Conservation (phyloP, 176 grass and related monocot species). For the Musa acuminata region DNA sequence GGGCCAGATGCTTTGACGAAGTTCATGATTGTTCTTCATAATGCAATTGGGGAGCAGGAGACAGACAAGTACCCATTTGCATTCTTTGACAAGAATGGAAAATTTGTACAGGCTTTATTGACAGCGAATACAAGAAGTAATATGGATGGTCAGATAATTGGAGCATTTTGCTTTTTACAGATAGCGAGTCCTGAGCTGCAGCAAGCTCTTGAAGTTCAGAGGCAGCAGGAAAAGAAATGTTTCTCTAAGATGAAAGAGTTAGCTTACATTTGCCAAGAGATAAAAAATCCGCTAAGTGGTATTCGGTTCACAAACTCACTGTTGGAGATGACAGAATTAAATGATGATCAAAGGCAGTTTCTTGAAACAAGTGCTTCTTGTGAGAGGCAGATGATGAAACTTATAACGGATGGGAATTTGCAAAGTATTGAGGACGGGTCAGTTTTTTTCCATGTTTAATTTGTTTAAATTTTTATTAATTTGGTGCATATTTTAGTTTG, state of each 20-base stretch:
- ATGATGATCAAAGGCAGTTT: conserved; percentile 90
- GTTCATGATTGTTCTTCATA: conserved; percentile 93
- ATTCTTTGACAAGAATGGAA: conserved; percentile 90
- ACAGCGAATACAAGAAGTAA: conserved; percentile 76
- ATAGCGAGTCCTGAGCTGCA: conserved; percentile 90
- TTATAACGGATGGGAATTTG: conserved; percentile 64
- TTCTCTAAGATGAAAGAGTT: conserved; percentile 91
- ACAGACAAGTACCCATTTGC: conserved; percentile 80
- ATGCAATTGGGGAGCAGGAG: conserved; percentile 76
- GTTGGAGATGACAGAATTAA: conserved; percentile 76
- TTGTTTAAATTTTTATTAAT: neutral
- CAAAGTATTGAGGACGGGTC: conserved; percentile 86
- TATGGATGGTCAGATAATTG: conserved; percentile 62
- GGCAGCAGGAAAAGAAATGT: conserved; percentile 88
- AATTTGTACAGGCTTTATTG: conserved; percentile 85
- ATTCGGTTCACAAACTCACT: conserved; percentile 84
- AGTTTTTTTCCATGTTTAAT: conserved; percentile 26
- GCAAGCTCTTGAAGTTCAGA: conserved; percentile 86
- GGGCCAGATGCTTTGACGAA: conserved; percentile 83
- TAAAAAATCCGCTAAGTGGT: conserved; percentile 89
- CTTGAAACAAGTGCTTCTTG: conserved; percentile 86
- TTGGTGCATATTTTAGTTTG: neutral
- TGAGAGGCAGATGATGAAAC: conserved; percentile 80
- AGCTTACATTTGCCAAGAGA: conserved; percentile 94
- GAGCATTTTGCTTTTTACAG: conserved; percentile 94